Base-by-base conservation (phyloP, 352 stramenopile genomes). In the Phytophthora foliorum region DNA sequence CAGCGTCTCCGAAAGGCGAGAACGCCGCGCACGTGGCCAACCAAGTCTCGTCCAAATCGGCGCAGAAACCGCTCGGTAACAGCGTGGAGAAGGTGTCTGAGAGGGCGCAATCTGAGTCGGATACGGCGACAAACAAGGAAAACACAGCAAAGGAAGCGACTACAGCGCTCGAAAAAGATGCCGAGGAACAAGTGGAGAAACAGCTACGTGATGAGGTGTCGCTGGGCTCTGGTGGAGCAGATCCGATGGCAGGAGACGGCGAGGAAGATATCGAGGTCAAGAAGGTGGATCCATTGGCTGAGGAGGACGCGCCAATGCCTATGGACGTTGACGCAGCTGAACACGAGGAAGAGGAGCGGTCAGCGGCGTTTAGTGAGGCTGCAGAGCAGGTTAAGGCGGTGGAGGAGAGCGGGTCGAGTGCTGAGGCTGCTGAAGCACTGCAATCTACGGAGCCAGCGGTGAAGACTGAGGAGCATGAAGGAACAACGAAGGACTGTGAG, bases 11-110 rank as follows among this genome's bases (percentile, higher is more conserved):
- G 21, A 27, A 49, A 0, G 32, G n/a, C 2, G 67, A 76, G 42
- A 74, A 76, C 21, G 54, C 22, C 4, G 53, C 48, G 34, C 45
- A 68, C 31, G 6, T 27, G n/a, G 31, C 39, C 22, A 70, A 71
- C 34, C 49, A 73, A 52, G 29, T 66, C 16, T 34, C 48, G 46
- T 59, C 53, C 2, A 69, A 69, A 59, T 63, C 17, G 32, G 4
- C 25, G 25, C 46, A 50, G 36, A 62, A 67, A 32, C 34, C 31
- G 42, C 67, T 57, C 29, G 56, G 41, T 3, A 45, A 72, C 27
- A 21, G 16, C 48, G 27, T 44, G 1, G 45, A 69, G 29, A 73
- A 67, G 34, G 16, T 36, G 8, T 3, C 31, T 41, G 44, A 72
- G 32, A 72, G 67, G 39, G 17, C 34, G 9, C 4, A 42, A 42